phyloP scores from a whole-genome alignment of 1,284 basidiomycete species.

The Wolfiporia cocos region DNA sequence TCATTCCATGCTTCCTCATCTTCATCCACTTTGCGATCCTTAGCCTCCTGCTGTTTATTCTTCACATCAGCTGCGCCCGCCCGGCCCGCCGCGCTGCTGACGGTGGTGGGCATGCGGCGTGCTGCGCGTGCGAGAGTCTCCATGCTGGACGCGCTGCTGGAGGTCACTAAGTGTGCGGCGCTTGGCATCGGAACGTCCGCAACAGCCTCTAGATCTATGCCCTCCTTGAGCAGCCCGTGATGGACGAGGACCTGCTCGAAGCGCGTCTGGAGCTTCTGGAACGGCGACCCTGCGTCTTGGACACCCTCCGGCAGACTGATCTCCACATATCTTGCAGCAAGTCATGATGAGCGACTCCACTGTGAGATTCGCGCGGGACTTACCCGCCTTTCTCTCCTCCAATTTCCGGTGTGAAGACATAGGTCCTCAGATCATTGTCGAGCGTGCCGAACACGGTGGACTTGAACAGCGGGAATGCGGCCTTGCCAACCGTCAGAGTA shows the following conservation, averaged over 20 bases:
- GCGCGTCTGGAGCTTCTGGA: slow-evolving; percentile 18
- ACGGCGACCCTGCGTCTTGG: slow-evolving; percentile 11
- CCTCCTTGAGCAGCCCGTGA: slow-evolving; percentile 23
- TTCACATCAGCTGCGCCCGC: slow-evolving; percentile 17
- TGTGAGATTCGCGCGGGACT: neutral
- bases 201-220: slow-evolving; percentile 20
- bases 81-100: slow-evolving; percentile 16
- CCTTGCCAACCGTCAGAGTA: slow-evolving; percentile 19
- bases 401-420: slow-evolving; percentile 24
- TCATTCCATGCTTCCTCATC: slow-evolving; percentile 13
- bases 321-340: slow-evolving; percentile 19
- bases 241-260: slow-evolving; percentile 25
- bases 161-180: slow-evolving; percentile 9
- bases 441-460: slow-evolving; percentile 23
- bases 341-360: neutral
- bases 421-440: slow-evolving; percentile 17
- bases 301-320: slow-evolving; percentile 22
- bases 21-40: slow-evolving; percentile 4
- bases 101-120: slow-evolving; percentile 12
- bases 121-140: slow-evolving; percentile 16
- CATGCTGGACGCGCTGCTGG: slow-evolving; percentile 15
- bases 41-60: slow-evolving; percentile 11
- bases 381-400: slow-evolving; percentile 18
- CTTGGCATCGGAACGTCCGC: slow-evolving; percentile 22
- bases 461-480: slow-evolving; percentile 21